These are phyloP conservation scores for Datura wrightii DNA, from an alignment of 257 asterid genomes.

Conservation along the genomic window DNA sequence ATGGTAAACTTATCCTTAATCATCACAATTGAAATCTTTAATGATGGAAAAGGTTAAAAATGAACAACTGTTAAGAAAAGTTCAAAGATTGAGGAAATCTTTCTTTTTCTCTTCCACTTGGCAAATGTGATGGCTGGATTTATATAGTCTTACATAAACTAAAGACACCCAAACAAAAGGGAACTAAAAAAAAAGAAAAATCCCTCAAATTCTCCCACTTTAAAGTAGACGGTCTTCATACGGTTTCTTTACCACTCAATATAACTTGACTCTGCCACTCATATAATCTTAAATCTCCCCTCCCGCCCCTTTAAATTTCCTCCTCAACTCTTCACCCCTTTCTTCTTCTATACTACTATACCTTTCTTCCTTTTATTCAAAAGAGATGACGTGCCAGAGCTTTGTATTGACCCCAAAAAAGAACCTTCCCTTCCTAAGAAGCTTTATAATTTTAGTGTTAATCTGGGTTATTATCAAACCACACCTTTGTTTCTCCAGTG, in stretches of 20 bases:
- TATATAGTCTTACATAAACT: conserved; percentile 32
- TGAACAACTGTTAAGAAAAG: conserved; percentile 48
- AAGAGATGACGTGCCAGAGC: conserved; percentile 20
- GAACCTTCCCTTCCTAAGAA: conserved; percentile 44
- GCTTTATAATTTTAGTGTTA: conserved; percentile 45
- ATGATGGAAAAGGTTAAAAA: too few species aligned
- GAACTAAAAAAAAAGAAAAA: conserved; percentile 38
- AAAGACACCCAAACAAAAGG: conserved; percentile 36
- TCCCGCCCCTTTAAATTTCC: conserved; percentile 53
- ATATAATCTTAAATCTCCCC: conserved; percentile 34
- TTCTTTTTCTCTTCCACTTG: conserved; percentile 49
- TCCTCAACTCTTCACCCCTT: conserved; percentile 42
- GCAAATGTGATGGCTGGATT: conserved; percentile 42
- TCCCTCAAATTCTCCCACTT: conserved; percentile 43
- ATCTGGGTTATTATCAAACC: conserved; percentile 54
- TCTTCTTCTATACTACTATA: conserved; percentile 2
- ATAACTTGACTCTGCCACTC: conserved; percentile 66
- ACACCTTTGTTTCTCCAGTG: conserved; percentile 42
- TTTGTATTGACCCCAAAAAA: conserved; percentile 35
- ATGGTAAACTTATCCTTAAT: conserved; percentile 51
- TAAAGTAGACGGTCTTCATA: conserved; percentile 63
- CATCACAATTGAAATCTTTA: neutral
- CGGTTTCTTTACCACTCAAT: conserved; percentile 56
- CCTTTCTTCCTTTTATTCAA: neutral
- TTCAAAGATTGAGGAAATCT: conserved; percentile 63